Conservation (phyloP, 2,329 filamentous ascomycete species). For the Talaromyces piceae region DNA sequence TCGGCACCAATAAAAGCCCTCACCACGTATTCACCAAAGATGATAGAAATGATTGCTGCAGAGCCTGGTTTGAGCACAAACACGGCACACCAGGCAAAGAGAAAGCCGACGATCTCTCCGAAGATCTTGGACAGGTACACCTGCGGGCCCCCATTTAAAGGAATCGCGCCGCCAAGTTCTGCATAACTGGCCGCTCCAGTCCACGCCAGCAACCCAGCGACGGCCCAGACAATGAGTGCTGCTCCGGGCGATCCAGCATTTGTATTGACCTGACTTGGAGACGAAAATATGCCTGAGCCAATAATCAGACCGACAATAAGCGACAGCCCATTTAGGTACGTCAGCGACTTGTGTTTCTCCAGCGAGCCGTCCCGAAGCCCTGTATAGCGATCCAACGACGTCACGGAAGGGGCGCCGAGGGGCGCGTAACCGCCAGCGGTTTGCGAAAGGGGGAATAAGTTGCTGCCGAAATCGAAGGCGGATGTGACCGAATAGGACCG, state of each 20-base stretch:
- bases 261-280: conserved; percentile 82
- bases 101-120: conserved; percentile 82
- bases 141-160: conserved; percentile 88
- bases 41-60: conserved; percentile 90
- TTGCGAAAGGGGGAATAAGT: conserved; percentile 84
- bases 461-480: conserved; percentile 90
- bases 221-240: conserved; percentile 79
- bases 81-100: conserved; percentile 95
- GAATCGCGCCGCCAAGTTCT: conserved; percentile 90
- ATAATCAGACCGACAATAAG: conserved; percentile 91
- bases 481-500: conserved; percentile 87
- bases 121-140: conserved; percentile 95
- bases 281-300: conserved; percentile 92
- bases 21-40: conserved; percentile 97
- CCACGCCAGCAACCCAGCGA: conserved; percentile 91
- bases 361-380: conserved; percentile 67
- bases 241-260: conserved; percentile 89
- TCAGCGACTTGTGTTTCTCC: conserved; percentile 93
- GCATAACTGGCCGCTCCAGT: conserved; percentile 93
- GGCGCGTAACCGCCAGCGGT: conserved; percentile 77
- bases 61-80: conserved; percentile 89
- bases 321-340: conserved; percentile 86
- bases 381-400: conserved; percentile 45
- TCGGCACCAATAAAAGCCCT: conserved; percentile 81
- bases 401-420: conserved; percentile 65